Percentiles rank a stretch among this genome's conserved stretches.
phyloP scores from a whole-genome alignment of 31 red algal genomes.

The Endocladia muricata region DNA sequence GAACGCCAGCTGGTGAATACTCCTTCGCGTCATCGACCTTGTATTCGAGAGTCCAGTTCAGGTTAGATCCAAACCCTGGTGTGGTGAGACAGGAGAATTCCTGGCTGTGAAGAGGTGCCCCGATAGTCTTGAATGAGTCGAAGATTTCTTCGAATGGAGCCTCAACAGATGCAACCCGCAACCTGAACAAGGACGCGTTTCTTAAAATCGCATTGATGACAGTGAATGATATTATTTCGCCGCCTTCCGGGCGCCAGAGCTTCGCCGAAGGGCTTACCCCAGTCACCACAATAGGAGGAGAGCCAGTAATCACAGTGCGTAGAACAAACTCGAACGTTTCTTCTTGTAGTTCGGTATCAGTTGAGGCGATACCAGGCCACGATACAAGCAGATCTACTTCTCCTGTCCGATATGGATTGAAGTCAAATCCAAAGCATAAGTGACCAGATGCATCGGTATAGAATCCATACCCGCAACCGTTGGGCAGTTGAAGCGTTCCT shows the following conservation, averaged over 20 bases:
- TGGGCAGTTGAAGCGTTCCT: conserved; percentile 15
- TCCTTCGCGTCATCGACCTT: background rate
- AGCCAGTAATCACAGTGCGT: conserved; percentile 38
- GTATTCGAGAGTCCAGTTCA: conserved; percentile 42
- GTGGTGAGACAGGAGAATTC: conserved; percentile 30
- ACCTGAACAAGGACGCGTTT: conserved; percentile 14
- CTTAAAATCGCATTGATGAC: conserved; percentile 37
- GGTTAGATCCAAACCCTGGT: conserved; percentile 27
- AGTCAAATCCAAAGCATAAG: conserved; percentile 44
- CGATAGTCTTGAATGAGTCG: conserved; percentile 28
- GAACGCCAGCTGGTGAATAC: conserved; percentile 17
- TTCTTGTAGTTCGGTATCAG: conserved; percentile 3
- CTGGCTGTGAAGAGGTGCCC: conserved; percentile 22
- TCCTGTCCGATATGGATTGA: conserved; percentile 50
- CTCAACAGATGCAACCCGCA: conserved; percentile 18
- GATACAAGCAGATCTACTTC: conserved; percentile 25
- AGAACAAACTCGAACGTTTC: conserved; percentile 30
- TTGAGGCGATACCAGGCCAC: conserved; percentile 37
- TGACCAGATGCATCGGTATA: conserved; percentile 29
- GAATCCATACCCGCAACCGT: conserved; percentile 51
- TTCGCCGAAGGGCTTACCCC: conserved; percentile 22
- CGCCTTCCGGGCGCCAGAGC: conserved; percentile 55
- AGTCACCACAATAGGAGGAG: conserved; percentile 45
- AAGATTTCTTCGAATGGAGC: conserved; percentile 23
- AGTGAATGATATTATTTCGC: conserved; percentile 18